Evolutionary conservation across 805 yeast genomes (phyloP), one percentile per base, ranked within the genome.

Genomic region (Candida peoriensis): DNA sequence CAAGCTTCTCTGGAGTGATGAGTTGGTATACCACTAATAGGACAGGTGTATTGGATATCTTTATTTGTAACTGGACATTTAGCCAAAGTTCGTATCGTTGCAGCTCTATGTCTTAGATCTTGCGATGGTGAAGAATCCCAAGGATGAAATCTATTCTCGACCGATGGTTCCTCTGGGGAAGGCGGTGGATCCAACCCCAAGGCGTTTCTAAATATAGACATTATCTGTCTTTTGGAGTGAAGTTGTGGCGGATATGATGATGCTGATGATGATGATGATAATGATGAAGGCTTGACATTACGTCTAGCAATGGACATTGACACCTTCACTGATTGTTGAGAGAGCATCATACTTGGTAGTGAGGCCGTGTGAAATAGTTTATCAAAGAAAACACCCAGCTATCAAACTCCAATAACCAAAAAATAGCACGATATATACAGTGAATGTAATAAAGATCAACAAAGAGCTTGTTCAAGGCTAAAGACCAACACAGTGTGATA

Each of bases 71-170:
- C 93, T 0, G 97, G 97, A 58, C 97, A 90, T 52, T 75, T 74
- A 9, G 96, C 96, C 42, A 79, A 70, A 5, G 95, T 81, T 55
- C 89, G 74, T 43, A 90, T 93, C 38, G 80, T 76, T 15, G 95
- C 96, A 1, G 97, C 97, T 42, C 97, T 72, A 46, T 86, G 82
- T 44, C 97, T 74, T 39, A 90, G 68, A 47, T 86, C 96, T 36
- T 82, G 83, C 18, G 80, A 74, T 2, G 97, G 97, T 2, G 96
- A 85, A 40, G 82, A 79, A 53, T 90, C 97, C 97, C 97, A 89
- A 20, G 78, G 77, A 54, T 85, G 83, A 54, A 83, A 83, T 51
- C 90, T 62, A 56, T 81, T 81, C 47, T 77, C 82, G 14, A 70
- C 71, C 1, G 85, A 78, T 18, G 93, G 90, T 24, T 71, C 77